Evolutionary conservation across 306 rosid genomes (phyloP).

Genomic region (Begonia fuchsioides): DNA sequence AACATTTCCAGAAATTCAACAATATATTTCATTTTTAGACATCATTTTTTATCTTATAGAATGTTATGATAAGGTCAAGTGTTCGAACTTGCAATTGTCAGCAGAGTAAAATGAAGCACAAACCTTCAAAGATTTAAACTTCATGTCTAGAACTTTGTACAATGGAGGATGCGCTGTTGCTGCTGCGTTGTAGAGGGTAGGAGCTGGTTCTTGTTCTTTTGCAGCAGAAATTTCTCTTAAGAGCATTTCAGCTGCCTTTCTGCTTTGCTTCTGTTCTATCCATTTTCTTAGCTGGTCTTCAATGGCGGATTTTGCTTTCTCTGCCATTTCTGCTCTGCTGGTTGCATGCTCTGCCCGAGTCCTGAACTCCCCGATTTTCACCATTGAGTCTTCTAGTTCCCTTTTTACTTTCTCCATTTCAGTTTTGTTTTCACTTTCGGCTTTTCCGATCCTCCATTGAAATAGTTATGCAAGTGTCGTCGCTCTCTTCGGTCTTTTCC

Average conservation of each 20-base stretch:
- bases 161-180: constrained; percentile 12
- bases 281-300: constrained; percentile 50
- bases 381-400: constrained; percentile 40
- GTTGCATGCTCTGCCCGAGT: constrained; percentile 66
- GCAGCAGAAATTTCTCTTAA: constrained; percentile 36
- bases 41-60: no score
- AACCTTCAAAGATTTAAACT: constrained; percentile 20
- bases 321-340: constrained; percentile 67
- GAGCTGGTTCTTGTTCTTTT: constrained; percentile 17
- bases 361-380: constrained; percentile 42
- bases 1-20: no score
- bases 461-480: constrained; percentile 8
- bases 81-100: no score
- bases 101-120: no score
- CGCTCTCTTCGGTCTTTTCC: no score
- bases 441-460: constrained; percentile 15
- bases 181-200: constrained; percentile 10
- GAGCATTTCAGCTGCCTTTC: constrained; percentile 42
- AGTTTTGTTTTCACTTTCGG: constrained; percentile 4
- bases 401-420: constrained; percentile 41
- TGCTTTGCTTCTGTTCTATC: constrained; percentile 35
- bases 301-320: constrained; percentile 48
- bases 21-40: no score
- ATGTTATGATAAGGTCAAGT: no score
- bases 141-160: constrained; percentile 56